Evolutionary conservation across 176 grass and related monocot species (phyloP).

Genomic region (Metroxylon sagu): DNA sequence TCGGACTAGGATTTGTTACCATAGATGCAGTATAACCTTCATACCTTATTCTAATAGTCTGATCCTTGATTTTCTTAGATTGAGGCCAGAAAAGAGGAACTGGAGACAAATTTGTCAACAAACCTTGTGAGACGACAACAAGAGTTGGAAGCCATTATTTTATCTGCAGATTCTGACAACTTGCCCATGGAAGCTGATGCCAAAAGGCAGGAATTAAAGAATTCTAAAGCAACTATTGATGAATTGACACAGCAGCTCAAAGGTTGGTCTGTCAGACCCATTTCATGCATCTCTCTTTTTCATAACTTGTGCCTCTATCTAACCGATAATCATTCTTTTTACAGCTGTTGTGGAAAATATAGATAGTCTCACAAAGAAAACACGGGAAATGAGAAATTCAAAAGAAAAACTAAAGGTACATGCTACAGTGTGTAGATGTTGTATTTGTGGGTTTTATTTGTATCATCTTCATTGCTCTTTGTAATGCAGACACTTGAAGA

Average conservation of each 20-base stretch:
- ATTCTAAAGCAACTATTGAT: slow-evolving; percentile 63
- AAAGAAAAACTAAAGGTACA: slow-evolving; percentile 78
- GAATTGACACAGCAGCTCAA: slow-evolving; percentile 68
- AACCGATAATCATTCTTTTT: slow-evolving; percentile 15
- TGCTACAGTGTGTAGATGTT: background rate
- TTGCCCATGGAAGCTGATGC: slow-evolving; percentile 53
- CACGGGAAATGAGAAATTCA: slow-evolving; percentile 51
- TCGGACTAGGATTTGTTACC: slow-evolving; percentile 3
- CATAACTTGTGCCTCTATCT: background rate
- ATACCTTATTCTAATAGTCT: no score
- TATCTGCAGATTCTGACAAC: slow-evolving; percentile 71
- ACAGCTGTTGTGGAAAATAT: slow-evolving; percentile 56
- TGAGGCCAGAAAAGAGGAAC: slow-evolving; percentile 92
- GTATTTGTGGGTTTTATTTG: slow-evolving; percentile 8
- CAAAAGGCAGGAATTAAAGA: slow-evolving; percentile 68
- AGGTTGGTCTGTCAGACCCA: slow-evolving; percentile 20
- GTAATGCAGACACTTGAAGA: slow-evolving; percentile 58
- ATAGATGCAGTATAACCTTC: background rate
- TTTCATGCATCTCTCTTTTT: background rate
- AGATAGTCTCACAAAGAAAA: slow-evolving; percentile 53
- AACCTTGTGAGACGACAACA: slow-evolving; percentile 91
- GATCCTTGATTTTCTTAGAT: slow-evolving; percentile 33
- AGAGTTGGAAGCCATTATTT: slow-evolving; percentile 89
- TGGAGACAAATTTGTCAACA: slow-evolving; percentile 91
- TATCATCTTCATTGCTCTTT: slow-evolving; percentile 13